phyloP scores from a whole-genome alignment of 208 protist genomes.

The Trypanosoma vivax region DNA sequence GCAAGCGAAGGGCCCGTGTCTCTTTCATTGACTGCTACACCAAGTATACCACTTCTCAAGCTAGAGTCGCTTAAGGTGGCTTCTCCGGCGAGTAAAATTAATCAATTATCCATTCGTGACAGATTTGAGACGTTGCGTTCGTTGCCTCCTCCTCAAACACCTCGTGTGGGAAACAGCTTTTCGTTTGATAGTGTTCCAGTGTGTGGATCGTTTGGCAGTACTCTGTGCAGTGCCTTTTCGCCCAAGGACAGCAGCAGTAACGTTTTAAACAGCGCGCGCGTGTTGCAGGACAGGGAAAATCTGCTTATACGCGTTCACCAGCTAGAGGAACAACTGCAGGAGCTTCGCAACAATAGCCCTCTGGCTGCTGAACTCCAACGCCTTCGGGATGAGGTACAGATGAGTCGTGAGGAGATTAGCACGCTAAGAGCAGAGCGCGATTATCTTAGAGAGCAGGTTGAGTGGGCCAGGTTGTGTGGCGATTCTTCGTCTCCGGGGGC shows the following conservation, averaged over 20 bases:
- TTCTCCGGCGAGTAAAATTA: background rate
- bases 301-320: constrained; percentile 16
- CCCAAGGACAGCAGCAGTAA: background rate
- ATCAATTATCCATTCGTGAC: background rate
- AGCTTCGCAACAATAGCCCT: constrained; percentile 24
- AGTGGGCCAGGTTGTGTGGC: background rate
- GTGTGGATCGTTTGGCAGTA: background rate
- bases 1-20: too few species aligned
- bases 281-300: constrained; percentile 7
- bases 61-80: constrained; percentile 1
- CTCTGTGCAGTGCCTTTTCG: background rate
- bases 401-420: constrained; percentile 17
- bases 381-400: constrained; percentile 32
- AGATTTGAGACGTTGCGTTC: background rate
- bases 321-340: constrained; percentile 25
- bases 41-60: background rate
- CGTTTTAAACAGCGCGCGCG: background rate
- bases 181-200: background rate
- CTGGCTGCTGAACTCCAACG: constrained; percentile 29
- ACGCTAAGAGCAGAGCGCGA: constrained; percentile 27
- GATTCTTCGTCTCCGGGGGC: background rate
- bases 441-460: constrained; percentile 14
- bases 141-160: background rate
- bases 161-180: background rate
- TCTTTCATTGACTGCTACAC: too few species aligned